phyloP scores from a whole-genome alignment of 2,329 filamentous ascomycete species.

The Ophioceras dolichostomum region DNA sequence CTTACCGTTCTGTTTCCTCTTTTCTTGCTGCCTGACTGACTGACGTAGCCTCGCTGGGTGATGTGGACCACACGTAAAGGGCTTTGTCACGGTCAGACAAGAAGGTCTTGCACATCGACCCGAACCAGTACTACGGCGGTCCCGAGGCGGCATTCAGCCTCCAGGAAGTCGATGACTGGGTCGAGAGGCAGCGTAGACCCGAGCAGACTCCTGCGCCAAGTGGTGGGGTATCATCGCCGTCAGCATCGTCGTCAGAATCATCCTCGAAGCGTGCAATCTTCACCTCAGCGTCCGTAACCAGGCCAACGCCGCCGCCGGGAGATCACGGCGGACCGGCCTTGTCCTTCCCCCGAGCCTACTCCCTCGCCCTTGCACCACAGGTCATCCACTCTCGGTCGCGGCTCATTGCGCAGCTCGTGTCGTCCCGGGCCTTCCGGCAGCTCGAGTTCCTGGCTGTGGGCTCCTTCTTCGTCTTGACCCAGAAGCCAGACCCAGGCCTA shows the following conservation, averaged over 20 bases:
- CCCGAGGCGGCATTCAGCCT: constrained; percentile 76
- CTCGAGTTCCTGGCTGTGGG: constrained; percentile 90
- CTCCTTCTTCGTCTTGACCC: constrained; percentile 71
- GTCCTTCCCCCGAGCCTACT: constrained; percentile 61
- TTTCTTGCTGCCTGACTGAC: background rate
- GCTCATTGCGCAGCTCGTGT: constrained; percentile 70
- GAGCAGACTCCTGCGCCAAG: constrained; percentile 2
- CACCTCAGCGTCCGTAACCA: constrained; percentile 24
- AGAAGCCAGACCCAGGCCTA: too few relatives aligned
- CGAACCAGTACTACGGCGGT: constrained; percentile 79
- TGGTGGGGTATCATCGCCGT: constrained; percentile 4
- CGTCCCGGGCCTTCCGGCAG: constrained; percentile 76
- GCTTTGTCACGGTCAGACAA: constrained; percentile 85
- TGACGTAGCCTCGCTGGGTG: constrained; percentile 1
- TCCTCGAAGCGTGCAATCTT: too few relatives aligned
- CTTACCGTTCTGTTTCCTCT: constrained; percentile 12
- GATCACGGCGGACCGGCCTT: constrained; percentile 30
- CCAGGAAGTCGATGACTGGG: constrained; percentile 71
- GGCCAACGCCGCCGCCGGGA: constrained; percentile 16
- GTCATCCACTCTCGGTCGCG: constrained; percentile 74
- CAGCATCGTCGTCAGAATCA: constrained; percentile 8
- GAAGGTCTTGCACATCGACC: constrained; percentile 81
- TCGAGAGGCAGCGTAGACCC: constrained; percentile 24
- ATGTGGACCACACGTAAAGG: constrained; percentile 49
- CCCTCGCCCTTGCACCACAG: constrained; percentile 72